Evolutionary conservation across 192 early-diverging fungal species (phyloP).

Genomic region (Rhizoclosmatium globosum): DNA sequence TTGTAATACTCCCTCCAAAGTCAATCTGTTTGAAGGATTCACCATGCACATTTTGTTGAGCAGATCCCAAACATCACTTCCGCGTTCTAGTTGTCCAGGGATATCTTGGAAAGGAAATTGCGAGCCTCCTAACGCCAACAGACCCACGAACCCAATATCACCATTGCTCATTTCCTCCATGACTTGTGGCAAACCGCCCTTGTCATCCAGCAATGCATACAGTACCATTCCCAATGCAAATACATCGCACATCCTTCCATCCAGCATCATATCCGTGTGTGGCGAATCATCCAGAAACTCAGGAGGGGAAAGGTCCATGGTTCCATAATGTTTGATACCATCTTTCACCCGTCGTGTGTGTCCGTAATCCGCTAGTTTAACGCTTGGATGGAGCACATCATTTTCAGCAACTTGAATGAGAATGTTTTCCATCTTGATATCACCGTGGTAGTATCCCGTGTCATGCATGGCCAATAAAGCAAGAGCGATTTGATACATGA

Average conservation of each 20-base stretch:
- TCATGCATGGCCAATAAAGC: constrained; percentile 54
- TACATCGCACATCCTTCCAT: constrained; percentile 17
- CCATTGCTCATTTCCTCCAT: background rate
- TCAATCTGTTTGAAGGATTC: constrained; percentile 6
- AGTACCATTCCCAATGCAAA: constrained; percentile 36
- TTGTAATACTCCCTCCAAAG: constrained; percentile 5
- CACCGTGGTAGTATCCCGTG: constrained; percentile 58
- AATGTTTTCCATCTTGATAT: constrained; percentile 70
- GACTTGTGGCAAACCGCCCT: constrained; percentile 11
- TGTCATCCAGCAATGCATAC: constrained; percentile 21
- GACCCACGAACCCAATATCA: background rate
- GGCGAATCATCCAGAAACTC: constrained; percentile 21
- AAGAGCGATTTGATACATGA: constrained; percentile 50
- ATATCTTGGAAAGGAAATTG: background rate
- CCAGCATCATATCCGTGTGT: background rate
- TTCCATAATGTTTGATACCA: constrained; percentile 26
- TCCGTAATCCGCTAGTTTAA: constrained; percentile 34
- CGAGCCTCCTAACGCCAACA: background rate
- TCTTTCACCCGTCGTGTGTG: constrained; percentile 7
- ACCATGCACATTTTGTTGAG: constrained; percentile 18
- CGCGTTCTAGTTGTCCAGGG: background rate
- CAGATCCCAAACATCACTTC: background rate
- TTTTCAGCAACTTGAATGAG: constrained; percentile 25
- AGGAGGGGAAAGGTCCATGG: background rate
- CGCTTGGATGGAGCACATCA: background rate